These are phyloP conservation scores for Pichia occidentalis DNA, from an alignment of 805 yeast species.

Conservation along the genomic window DNA sequence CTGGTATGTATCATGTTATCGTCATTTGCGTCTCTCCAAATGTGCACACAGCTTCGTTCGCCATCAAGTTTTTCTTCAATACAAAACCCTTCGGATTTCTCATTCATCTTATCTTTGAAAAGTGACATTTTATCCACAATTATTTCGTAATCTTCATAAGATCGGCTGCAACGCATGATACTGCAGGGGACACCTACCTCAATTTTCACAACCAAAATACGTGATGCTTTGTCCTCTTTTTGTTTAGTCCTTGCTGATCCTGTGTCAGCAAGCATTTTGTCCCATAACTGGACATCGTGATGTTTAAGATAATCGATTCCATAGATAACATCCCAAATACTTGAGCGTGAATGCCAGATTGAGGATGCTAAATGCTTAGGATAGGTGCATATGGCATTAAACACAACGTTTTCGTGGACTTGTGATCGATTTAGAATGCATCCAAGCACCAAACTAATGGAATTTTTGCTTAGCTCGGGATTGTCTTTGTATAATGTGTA, in stretches of 20 bases:
- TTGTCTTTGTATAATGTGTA: not conserved
- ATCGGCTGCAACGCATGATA: conserved; percentile 68
- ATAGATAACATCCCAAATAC: conserved; percentile 13
- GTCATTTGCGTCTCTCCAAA: conserved; percentile 36
- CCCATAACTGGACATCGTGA: conserved; percentile 53
- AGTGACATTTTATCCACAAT: conserved; percentile 40
- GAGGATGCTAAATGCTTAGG: conserved; percentile 5
- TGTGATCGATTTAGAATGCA: conserved; percentile 1
- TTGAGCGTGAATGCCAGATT: conserved; percentile 11
- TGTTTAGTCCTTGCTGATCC: conserved; percentile 36
- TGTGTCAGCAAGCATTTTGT: conserved; percentile 44
- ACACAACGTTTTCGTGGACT: conserved; percentile 4
- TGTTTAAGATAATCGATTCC: conserved; percentile 11
- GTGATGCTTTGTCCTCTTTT: conserved; percentile 2
- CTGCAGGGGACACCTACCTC: conserved; percentile 51
- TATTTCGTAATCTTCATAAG: conserved; percentile 42
- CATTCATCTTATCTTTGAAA: conserved; percentile 20
- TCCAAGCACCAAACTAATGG: conserved; percentile 1
- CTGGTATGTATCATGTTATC: conserved; percentile 45
- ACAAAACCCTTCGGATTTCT: conserved; percentile 34
- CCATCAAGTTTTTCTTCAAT: conserved; percentile 95
- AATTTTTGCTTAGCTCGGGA: not conserved
- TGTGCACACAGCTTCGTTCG: conserved; percentile 78
- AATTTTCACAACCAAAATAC: conserved; percentile 20
- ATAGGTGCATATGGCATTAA: conserved; percentile 7